These are phyloP conservation scores for Stemphylium beticola DNA, from an alignment of 2,329 filamentous ascomycete species.

Conservation along the genomic window DNA sequence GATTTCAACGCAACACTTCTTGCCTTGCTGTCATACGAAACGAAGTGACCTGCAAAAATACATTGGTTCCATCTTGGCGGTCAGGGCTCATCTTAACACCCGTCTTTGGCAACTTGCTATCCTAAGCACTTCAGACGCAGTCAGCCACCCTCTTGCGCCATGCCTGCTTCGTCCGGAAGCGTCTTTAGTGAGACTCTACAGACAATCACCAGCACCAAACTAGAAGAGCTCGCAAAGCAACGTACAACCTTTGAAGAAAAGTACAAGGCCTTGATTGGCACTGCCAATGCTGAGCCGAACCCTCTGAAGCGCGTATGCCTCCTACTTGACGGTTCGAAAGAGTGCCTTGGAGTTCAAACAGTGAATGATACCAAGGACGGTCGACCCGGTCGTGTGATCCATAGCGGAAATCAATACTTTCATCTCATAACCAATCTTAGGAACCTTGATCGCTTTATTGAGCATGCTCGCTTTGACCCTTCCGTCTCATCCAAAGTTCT, in stretches of 20 bases:
- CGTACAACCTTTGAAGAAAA: conserved; percentile 40
- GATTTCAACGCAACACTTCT: too few relatives aligned
- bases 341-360: conserved; percentile 35
- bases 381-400: conserved; percentile 25
- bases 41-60: too few relatives aligned
- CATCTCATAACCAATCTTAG: conserved; percentile 37
- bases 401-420: conserved; percentile 24
- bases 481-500: conserved; percentile 44
- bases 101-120: not conserved
- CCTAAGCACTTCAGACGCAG: not conserved
- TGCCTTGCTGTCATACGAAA: too few relatives aligned
- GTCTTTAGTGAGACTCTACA: conserved; percentile 46
- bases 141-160: not conserved
- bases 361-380: conserved; percentile 12
- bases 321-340: conserved; percentile 39
- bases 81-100: not conserved
- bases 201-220: conserved; percentile 46
- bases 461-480: conserved; percentile 46
- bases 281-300: conserved; percentile 22
- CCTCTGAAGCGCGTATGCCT: conserved; percentile 31
- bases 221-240: conserved; percentile 48
- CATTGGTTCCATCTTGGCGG: too few relatives aligned
- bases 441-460: conserved; percentile 46
- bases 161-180: conserved; percentile 36
- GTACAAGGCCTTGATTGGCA: conserved; percentile 23